Evolutionary conservation across 1,284 basidiomycete genomes (phyloP).

Genomic region (Apiotrichum brassicae): DNA sequence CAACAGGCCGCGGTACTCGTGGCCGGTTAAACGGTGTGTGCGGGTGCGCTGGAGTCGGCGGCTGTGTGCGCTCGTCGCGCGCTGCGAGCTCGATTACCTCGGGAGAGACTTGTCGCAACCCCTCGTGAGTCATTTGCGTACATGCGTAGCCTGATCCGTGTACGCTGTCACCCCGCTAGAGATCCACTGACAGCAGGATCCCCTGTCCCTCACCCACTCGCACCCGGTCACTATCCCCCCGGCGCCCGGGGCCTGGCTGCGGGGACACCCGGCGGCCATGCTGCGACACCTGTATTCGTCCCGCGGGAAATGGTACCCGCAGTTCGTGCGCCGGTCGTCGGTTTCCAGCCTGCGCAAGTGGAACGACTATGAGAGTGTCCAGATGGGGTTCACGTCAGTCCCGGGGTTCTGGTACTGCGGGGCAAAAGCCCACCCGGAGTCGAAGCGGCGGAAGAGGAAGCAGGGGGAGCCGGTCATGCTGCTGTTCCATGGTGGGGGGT

Average conservation of each 20-base stretch:
- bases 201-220: slow-evolving; percentile 23
- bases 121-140: slow-evolving; percentile 20
- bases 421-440: slow-evolving; percentile 19
- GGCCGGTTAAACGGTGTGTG: slow-evolving; percentile 34
- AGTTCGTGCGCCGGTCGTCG: slow-evolving; percentile 24
- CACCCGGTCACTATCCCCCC: slow-evolving; percentile 34
- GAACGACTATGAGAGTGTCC: slow-evolving; percentile 31
- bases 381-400: slow-evolving; percentile 32
- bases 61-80: slow-evolving; percentile 33
- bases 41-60: slow-evolving; percentile 32
- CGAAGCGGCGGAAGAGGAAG: slow-evolving; percentile 11
- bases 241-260: slow-evolving; percentile 25
- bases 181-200: slow-evolving; percentile 27
- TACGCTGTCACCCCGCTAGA: too few relatives aligned
- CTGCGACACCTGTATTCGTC: slow-evolving; percentile 22
- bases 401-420: slow-evolving; percentile 41
- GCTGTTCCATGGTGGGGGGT: slow-evolving; percentile 41
- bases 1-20: slow-evolving; percentile 29
- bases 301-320: slow-evolving; percentile 31
- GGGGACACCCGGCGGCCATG: slow-evolving; percentile 28
- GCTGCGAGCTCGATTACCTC: slow-evolving; percentile 41
- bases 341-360: slow-evolving; percentile 21
- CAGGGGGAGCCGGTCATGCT: slow-evolving; percentile 35
- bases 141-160: not conserved
- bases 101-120: slow-evolving; percentile 30